Evolutionary conservation across 2,329 filamentous ascomycete species (phyloP).

Genomic region (Gliomastix tumulicola): DNA sequence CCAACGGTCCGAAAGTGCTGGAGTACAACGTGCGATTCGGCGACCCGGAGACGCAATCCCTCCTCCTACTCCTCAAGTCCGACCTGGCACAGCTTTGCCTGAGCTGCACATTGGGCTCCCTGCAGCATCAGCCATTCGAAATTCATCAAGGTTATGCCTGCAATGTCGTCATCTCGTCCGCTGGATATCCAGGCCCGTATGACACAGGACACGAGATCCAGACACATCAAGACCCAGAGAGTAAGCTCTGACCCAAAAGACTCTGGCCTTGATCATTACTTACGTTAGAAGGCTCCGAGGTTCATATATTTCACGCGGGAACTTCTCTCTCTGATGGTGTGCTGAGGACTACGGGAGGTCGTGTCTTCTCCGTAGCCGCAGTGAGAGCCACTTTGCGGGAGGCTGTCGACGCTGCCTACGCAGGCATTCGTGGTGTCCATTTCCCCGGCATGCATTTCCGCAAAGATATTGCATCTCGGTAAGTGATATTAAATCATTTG

Average conservation of each 20-base stretch:
- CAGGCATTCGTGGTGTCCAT: conserved; percentile 58
- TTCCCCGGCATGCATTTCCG: conserved; percentile 82
- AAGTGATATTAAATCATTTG: too few species aligned
- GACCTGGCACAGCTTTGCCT: conserved; percentile 81
- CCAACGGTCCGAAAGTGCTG: conserved; percentile 66
- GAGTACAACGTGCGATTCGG: conserved; percentile 91
- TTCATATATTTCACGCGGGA: conserved; percentile 79
- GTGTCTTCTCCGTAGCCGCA: conserved; percentile 79
- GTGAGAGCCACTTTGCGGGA: conserved; percentile 60
- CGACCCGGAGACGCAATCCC: conserved; percentile 79
- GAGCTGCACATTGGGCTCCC: conserved; percentile 65
- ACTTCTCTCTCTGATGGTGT: conserved; percentile 51
- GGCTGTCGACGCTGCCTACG: conserved; percentile 73
- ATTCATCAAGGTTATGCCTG: conserved; percentile 61
- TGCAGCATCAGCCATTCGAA: conserved; percentile 59
- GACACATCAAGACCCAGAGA: conserved; percentile 7
- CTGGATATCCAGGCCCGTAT: conserved; percentile 77
- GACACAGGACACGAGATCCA: conserved; percentile 58
- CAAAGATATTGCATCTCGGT: conserved; percentile 67
- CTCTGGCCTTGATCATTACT: conserved; percentile 2
- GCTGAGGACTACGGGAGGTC: conserved; percentile 68
- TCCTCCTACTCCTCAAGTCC: conserved; percentile 71
- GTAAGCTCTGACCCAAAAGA: conserved; percentile 24
- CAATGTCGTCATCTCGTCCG: conserved; percentile 79
- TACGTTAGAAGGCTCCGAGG: conserved; percentile 13